These are phyloP conservation scores for Nemophila menziesii DNA, from an alignment of 257 asterid species.

Conservation along the genomic window DNA sequence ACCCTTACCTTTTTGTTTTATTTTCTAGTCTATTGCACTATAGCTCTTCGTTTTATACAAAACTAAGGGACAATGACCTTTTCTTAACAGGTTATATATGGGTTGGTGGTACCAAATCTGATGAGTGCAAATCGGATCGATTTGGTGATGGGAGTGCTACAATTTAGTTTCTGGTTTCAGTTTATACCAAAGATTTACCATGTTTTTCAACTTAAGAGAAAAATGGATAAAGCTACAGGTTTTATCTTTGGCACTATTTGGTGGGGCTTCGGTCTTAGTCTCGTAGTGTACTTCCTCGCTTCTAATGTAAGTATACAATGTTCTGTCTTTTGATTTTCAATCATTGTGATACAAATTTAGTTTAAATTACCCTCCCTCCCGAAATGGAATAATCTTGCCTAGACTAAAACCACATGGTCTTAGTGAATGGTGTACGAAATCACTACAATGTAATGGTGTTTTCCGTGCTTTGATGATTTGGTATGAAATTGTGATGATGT, in stretches of 20 bases:
- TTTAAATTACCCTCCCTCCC: no score
- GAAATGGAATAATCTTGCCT: no score
- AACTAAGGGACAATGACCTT: no score
- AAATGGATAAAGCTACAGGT: conserved; percentile 19
- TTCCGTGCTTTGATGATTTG: no score
- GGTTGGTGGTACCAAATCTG: conserved; percentile 16
- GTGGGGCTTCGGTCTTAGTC: conserved; percentile 29
- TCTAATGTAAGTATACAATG: conserved; percentile 16
- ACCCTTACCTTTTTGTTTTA: no score
- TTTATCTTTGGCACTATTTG: conserved; percentile 24
- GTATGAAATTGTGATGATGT: no score
- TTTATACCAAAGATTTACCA: conserved; percentile 24
- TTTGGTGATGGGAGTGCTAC: conserved; percentile 14
- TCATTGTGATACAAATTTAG: no score
- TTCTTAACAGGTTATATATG: conserved; percentile 18
- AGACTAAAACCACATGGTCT: no score
- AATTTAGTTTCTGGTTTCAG: conserved; percentile 18
- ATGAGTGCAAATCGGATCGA: conserved; percentile 10
- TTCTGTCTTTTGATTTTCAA: not conserved
- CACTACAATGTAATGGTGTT: no score
- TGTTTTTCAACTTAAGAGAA: conserved; percentile 11
- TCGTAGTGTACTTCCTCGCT: conserved; percentile 21
- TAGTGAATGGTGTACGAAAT: no score
- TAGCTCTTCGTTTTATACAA: no score
- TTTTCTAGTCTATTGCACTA: no score